Conservation (phyloP, 1,139 yeast genomes). For the Debaryomyces sp. region DNA sequence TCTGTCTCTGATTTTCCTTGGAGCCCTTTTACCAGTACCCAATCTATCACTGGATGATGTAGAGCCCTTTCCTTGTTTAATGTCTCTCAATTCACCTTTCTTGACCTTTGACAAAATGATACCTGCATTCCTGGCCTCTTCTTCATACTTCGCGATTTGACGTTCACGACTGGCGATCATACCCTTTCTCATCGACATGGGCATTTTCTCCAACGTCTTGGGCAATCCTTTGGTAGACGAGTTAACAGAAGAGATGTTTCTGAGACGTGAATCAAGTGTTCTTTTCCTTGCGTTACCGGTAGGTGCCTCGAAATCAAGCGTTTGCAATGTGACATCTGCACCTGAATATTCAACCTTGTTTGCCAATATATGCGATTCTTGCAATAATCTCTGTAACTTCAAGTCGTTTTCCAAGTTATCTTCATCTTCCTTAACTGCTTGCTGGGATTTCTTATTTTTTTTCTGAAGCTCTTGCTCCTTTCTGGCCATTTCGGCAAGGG, state of each 20-base stretch:
- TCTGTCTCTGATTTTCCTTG: slow-evolving; percentile 56
- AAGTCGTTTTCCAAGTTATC: slow-evolving; percentile 76
- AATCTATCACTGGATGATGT: slow-evolving; percentile 57
- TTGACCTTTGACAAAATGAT: slow-evolving; percentile 69
- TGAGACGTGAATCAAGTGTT: slow-evolving; percentile 69
- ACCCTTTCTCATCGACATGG: slow-evolving; percentile 86
- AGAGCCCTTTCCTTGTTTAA: slow-evolving; percentile 57
- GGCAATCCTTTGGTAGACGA: slow-evolving; percentile 43
- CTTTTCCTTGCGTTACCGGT: slow-evolving; percentile 80
- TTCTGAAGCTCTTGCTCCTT: slow-evolving; percentile 30
- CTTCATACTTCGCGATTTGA: slow-evolving; percentile 60
- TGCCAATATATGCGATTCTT: slow-evolving; percentile 84
- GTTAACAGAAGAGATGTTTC: slow-evolving; percentile 54
- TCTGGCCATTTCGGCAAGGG: slow-evolving; percentile 36
- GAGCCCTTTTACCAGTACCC: slow-evolving; percentile 49
- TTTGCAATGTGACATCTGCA: slow-evolving; percentile 72
- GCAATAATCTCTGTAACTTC: slow-evolving; percentile 77
- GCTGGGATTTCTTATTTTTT: slow-evolving; percentile 25
- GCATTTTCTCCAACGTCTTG: slow-evolving; percentile 70
- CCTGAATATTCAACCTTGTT: slow-evolving; percentile 63
- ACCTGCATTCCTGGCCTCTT: slow-evolving; percentile 87
- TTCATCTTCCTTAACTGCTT: slow-evolving; percentile 37
- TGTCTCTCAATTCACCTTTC: slow-evolving; percentile 64
- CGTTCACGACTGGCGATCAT: slow-evolving; percentile 62
- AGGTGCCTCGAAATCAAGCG: slow-evolving; percentile 68